Base-by-base conservation (phyloP, 345 rosid genomes). In the Ceriops zippeliana region DNA sequence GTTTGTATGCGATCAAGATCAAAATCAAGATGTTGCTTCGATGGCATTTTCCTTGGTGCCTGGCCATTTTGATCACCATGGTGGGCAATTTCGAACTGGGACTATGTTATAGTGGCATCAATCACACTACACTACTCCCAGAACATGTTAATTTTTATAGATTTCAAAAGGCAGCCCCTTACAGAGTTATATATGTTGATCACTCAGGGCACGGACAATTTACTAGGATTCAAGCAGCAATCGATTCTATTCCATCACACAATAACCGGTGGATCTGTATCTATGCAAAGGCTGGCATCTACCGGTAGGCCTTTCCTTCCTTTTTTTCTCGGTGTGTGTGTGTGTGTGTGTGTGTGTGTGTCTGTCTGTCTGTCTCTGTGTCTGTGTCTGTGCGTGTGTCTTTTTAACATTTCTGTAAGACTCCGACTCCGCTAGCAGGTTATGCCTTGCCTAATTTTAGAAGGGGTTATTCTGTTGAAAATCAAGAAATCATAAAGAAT, bases 251-350 rank as follows among this genome's bases (percentile, higher is more conserved):
- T 20, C 91, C 96, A 24, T 28, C 7, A 6, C 60, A 79, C 20
- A 88, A 92, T 61, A 4, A 21, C 0, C 27, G 77, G 0, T 88
- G 93, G 96, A 59, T 84, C 75, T 81, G 81, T 60, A 82, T 92
- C 77, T 35, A 75, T 26, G 58, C 90, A 71, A 73, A 66, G 49
- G 76, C 83, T 31, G 93, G 93, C 4, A 70, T 65, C 5, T 90
- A 86, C 58, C 82, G 84, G 96, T 85, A 72, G 10, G 9, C 27
- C 16, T 8, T 2, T 35, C 49, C 11, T 38, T 38, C 54, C 3
- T 13, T 15, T 66, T 66, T 54, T 5, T 10, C n/a, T 20, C 10
- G n/a, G 5, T 0, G 11, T 51, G 9, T 7, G 27, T 38, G 19
- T 31, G 6, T 31, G 6, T 31, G 6, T 31, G 32, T 31, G 6